Percentiles rank a stretch among this genome's conserved stretches.
Conservation (phyloP, 345 rosid species). For the Toxicodendron radicans region DNA sequence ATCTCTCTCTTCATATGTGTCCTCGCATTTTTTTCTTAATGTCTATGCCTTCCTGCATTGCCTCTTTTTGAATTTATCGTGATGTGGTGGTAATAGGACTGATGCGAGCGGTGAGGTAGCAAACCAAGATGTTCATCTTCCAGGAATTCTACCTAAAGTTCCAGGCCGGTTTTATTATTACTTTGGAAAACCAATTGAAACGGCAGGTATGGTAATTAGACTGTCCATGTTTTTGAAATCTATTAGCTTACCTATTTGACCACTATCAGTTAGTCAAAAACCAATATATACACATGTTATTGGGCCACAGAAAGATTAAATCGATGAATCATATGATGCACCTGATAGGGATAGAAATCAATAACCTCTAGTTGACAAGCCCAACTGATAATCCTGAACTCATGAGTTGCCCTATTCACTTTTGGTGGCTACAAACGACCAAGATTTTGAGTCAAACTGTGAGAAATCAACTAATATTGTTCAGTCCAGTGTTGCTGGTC, state of each 20-base stretch:
- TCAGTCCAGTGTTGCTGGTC: not conserved
- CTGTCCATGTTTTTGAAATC: not conserved
- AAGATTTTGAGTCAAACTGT: not conserved
- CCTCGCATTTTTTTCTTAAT: not conserved
- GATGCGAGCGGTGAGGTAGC: conserved; percentile 24
- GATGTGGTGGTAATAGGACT: conserved; percentile 17
- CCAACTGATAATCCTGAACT: not conserved
- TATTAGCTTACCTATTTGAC: not conserved
- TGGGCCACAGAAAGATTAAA: not conserved
- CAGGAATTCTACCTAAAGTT: conserved; percentile 29
- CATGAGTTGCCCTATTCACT: not conserved
- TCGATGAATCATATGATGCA: not conserved
- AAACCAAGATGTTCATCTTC: conserved; percentile 22
- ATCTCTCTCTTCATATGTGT: not conserved
- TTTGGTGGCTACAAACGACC: not conserved
- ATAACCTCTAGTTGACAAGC: not conserved
- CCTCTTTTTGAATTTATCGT: not conserved
- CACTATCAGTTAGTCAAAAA: not conserved
- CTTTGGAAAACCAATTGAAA: conserved; percentile 40
- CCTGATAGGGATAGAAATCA: not conserved
- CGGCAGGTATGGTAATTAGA: conserved; percentile 21
- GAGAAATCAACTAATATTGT: not conserved
- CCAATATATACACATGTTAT: not conserved
- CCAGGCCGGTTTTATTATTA: conserved; percentile 35
- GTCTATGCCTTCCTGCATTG: not conserved